phyloP scores from a whole-genome alignment of 345 rosid species.

The Salix purpurea region DNA sequence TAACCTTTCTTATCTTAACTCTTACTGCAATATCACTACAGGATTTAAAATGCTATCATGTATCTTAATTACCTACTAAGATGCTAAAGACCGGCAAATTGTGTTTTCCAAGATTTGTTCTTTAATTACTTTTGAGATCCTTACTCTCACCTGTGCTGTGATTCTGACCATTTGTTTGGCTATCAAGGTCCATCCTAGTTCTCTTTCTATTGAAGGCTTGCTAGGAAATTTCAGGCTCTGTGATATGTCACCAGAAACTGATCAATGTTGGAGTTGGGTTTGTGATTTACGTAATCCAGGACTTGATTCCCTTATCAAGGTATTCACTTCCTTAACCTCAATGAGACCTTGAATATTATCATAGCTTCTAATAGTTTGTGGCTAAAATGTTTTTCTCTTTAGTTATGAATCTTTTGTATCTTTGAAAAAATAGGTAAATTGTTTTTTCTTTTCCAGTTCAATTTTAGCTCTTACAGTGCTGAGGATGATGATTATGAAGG shows the following conservation, averaged over 20 bases:
- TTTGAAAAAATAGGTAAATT: background rate
- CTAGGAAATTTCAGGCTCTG: slow-evolving; percentile 91
- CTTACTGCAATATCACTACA: background rate
- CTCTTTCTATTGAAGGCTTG: slow-evolving; percentile 85
- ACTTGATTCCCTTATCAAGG: slow-evolving; percentile 91
- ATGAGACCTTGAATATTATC: too few relatives aligned
- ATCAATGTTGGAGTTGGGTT: slow-evolving; percentile 86
- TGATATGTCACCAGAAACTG: slow-evolving; percentile 79
- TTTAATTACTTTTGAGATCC: background rate
- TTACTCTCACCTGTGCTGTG: background rate
- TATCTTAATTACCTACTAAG: background rate
- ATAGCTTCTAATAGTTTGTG: background rate
- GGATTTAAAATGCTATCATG: background rate
- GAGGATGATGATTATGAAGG: slow-evolving; percentile 99
- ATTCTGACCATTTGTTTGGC: slow-evolving; percentile 14
- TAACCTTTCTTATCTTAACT: background rate
- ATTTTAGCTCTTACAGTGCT: slow-evolving; percentile 72
- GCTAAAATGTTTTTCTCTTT: background rate
- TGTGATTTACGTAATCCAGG: slow-evolving; percentile 98
- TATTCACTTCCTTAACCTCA: slow-evolving; percentile 17
- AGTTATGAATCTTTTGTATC: slow-evolving; percentile 1
- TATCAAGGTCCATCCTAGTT: slow-evolving; percentile 80
- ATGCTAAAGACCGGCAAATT: too few relatives aligned
- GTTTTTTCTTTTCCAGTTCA: slow-evolving; percentile 60
- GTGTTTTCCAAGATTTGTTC: too few relatives aligned